phyloP scores from a whole-genome alignment of 2,329 filamentous ascomycete species.

The Aspergillus udagawae region DNA sequence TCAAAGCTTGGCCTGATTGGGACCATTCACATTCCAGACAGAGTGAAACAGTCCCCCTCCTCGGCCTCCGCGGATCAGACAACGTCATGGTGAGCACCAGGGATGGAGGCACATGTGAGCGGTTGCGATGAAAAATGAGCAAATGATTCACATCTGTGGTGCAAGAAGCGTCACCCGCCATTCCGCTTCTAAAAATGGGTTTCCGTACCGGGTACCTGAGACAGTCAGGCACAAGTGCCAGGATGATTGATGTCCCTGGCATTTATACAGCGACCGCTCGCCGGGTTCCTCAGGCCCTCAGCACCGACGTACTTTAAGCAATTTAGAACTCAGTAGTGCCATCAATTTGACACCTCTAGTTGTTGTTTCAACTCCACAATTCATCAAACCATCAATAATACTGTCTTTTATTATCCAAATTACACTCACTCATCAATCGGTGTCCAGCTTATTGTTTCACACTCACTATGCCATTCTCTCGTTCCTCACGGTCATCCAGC shows the following conservation, averaged over 20 bases:
- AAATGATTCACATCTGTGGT: neutral
- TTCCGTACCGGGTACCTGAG: neutral
- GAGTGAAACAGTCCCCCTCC: slow-evolving; percentile 2
- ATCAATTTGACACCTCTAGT: neutral
- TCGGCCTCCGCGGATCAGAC: neutral
- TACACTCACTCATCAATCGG: too few species aligned
- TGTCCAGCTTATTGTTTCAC: neutral
- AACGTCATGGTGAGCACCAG: neutral
- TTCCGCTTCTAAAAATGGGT: neutral
- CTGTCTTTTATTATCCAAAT: neutral
- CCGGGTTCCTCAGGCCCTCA: neutral
- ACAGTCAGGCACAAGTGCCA: neutral
- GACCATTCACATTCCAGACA: slow-evolving; percentile 1
- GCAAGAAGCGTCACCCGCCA: neutral
- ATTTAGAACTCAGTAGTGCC: neutral
- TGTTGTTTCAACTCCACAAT: neutral
- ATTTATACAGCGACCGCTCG: neutral
- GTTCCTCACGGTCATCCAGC: slow-evolving; percentile 19
- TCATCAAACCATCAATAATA: neutral
- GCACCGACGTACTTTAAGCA: neutral
- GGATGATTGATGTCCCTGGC: neutral
- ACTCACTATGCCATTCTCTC: slow-evolving; percentile 15
- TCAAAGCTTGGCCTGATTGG: slow-evolving; percentile 14
- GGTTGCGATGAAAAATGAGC: neutral
- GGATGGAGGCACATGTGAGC: neutral